phyloP scores from a whole-genome alignment of 768 basidiomycete species.

The Coprinopsis sp. region DNA sequence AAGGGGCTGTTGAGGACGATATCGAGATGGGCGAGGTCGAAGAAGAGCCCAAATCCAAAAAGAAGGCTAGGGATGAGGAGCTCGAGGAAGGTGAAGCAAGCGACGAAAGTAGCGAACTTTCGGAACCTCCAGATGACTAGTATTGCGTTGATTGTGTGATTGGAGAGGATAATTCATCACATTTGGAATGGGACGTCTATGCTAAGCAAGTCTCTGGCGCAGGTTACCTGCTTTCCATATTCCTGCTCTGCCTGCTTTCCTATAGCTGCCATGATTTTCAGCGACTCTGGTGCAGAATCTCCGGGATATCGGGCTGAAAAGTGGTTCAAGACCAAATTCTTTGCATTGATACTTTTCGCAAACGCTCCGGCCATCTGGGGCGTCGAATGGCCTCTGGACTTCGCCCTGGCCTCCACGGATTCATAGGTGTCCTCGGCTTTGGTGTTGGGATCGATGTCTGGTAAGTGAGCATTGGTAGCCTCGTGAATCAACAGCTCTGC shows the following conservation, averaged over 20 bases:
- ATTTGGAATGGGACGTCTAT: conserved; percentile 46
- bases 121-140: conserved; percentile 66
- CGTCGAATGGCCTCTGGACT: conserved; percentile 83
- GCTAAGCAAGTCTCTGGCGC: conserved; percentile 74
- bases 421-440: conserved; percentile 59
- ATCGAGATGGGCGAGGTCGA: conserved; percentile 93
- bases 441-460: conserved; percentile 53
- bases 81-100: conserved; percentile 86
- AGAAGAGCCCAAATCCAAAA: conserved; percentile 60
- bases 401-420: conserved; percentile 57
- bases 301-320: conserved; percentile 80
- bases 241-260: conserved; percentile 46
- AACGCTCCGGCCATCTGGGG: conserved; percentile 88
- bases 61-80: conserved; percentile 56
- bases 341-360: conserved; percentile 60
- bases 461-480: conserved; percentile 83
- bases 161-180: conserved; percentile 18
- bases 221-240: conserved; percentile 55
- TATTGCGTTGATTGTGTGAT: conserved; percentile 14
- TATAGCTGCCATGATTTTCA: conserved; percentile 60
- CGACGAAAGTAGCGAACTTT: conserved; percentile 71
- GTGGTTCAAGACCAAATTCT: conserved; percentile 72
- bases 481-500: conserved; percentile 82
- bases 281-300: conserved; percentile 49
- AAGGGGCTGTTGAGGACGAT: conserved; percentile 46